Evolutionary conservation across 2,329 filamentous ascomycete species (phyloP), one percentile per base, ranked within the genome.

Genomic region (Penicillium sp.): DNA sequence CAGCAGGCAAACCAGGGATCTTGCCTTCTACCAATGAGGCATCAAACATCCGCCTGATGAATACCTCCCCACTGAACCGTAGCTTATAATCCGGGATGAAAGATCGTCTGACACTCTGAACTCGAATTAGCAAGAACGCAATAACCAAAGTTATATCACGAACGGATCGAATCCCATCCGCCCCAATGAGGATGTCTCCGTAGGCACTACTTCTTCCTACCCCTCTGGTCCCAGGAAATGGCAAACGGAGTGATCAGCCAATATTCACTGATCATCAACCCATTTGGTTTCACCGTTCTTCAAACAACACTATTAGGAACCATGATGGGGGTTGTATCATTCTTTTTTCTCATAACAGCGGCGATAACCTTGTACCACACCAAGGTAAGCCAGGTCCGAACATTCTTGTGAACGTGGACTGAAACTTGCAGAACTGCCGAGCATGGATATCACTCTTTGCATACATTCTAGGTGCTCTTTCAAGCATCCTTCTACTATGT

Each of bases 151-250:
- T 4, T 6, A 9, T 64, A 12, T 69, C 65, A 22, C 76, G 69
- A 2, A 68, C 64, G 19, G 75, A 78, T 56, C 75, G 73, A 41
- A 80, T 73, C 34, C 78, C 78, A 59, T 80, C 77, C 0, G 76
- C 73, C 1, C 76, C 77, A 15, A 80, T 68, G 22, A 79, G 57
- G 35, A 78, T 60, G 54, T 80, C 75, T 0, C 74, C 75, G 0
- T 61, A 58, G 0, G 66, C 65, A 3, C 60, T 66, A 0, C 68
- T 67, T 68, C 56, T 68, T 68, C 43, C 54, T 64, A 15, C 64
- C 67, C 29, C 57, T 65, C 6, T 68, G 63, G 64, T 62, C 59
- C 1, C 64, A 72, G 37, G 70, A 72, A 40, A 58, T 57, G 55
- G 56, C 55, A n/a, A 57, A 58, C n/a, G 56, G 56, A 56, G 65